Conservation (phyloP, 2,329 filamentous ascomycete species). For the Bisporella sp. region DNA sequence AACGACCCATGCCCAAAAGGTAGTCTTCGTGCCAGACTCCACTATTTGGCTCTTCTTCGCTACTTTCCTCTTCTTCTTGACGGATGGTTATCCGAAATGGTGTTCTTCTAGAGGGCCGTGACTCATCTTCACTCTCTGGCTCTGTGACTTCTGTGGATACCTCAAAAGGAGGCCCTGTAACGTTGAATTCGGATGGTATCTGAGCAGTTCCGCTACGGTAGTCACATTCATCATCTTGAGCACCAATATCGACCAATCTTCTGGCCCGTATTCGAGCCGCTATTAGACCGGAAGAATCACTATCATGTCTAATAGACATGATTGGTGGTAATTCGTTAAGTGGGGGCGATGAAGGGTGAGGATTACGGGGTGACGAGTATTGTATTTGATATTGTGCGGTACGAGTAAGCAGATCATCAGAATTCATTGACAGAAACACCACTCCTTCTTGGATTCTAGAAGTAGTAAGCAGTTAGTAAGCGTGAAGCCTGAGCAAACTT, state of each 20-base stretch:
- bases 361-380: slow-evolving; percentile 35
- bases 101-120: slow-evolving; percentile 44
- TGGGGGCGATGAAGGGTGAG: slow-evolving; percentile 19
- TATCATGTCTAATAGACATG: slow-evolving; percentile 45
- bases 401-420: slow-evolving; percentile 65
- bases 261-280: slow-evolving; percentile 37
- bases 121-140: slow-evolving; percentile 40
- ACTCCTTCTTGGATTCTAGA: slow-evolving; percentile 79
- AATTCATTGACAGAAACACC: slow-evolving; percentile 83
- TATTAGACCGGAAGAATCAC: slow-evolving; percentile 37
- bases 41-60: slow-evolving; percentile 13
- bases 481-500: slow-evolving; percentile 36
- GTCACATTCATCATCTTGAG: slow-evolving; percentile 31
- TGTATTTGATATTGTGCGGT: slow-evolving; percentile 72
- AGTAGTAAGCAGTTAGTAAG: slow-evolving; percentile 13
- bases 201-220: slow-evolving; percentile 38
- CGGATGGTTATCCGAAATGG: slow-evolving; percentile 29
- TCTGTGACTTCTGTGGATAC: slow-evolving; percentile 56
- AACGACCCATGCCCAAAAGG: slow-evolving; percentile 6
- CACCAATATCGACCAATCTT: slow-evolving; percentile 36
- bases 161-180: slow-evolving; percentile 40
- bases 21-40: slow-evolving; percentile 17
- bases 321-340: slow-evolving; percentile 27
- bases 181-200: slow-evolving; percentile 49
- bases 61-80: slow-evolving; percentile 37